Evolutionary conservation across 345 rosid genomes (phyloP).

Genomic region (Populus simonii): DNA sequence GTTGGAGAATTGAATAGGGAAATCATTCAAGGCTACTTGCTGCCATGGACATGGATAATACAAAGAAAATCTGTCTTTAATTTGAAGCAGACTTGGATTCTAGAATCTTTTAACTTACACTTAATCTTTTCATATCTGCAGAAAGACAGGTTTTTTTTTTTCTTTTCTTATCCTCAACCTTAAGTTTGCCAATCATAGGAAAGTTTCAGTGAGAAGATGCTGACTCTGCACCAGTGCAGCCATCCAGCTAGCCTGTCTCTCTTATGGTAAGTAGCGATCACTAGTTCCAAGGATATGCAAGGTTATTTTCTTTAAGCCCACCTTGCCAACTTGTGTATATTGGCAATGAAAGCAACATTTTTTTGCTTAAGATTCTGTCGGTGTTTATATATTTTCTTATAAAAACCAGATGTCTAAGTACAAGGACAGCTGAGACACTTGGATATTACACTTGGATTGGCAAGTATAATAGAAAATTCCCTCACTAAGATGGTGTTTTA

Average conservation of each 20-base stretch:
- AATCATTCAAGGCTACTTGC: background rate
- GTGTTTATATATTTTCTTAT: background rate
- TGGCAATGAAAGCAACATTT: background rate
- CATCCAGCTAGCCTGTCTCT: slow-evolving; percentile 9
- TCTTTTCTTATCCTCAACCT: too few relatives aligned
- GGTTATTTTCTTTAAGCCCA: background rate
- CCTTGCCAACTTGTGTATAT: background rate
- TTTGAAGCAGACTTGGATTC: background rate
- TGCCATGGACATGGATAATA: background rate
- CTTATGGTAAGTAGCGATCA: background rate
- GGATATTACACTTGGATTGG: background rate
- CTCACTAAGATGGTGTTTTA: background rate
- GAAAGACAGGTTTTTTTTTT: background rate
- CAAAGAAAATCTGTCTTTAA: background rate
- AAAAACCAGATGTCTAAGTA: background rate
- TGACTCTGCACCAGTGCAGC: background rate
- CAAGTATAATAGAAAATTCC: background rate
- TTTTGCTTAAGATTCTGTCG: background rate
- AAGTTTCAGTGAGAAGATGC: background rate
- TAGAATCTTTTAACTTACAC: too few relatives aligned
- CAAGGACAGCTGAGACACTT: background rate
- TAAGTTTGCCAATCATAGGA: background rate
- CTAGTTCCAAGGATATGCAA: slow-evolving; percentile 10
- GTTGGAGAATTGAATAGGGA: background rate
- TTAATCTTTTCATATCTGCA: too few relatives aligned